These are phyloP conservation scores for Stachybotrys echinatus DNA, from an alignment of 2,329 filamentous ascomycete genomes.

Conservation along the genomic window DNA sequence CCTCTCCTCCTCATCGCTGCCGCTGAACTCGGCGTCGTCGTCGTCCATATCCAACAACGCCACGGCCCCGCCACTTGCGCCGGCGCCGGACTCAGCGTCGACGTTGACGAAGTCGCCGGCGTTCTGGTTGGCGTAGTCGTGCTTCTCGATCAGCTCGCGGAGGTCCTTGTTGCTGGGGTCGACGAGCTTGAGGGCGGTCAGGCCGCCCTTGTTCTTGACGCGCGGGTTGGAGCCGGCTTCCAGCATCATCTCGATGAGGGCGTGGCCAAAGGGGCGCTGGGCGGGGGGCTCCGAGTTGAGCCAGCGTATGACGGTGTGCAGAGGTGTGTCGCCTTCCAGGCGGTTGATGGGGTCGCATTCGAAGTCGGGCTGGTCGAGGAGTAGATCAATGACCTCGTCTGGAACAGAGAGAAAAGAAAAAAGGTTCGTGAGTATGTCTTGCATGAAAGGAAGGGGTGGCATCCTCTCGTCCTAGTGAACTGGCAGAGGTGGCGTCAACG, in stretches of 20 bases:
- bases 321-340: slow-evolving; percentile 68
- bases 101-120: slow-evolving; percentile 50
- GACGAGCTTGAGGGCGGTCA: slow-evolving; percentile 66
- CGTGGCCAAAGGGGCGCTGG: slow-evolving; percentile 59
- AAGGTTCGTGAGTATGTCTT: slow-evolving; percentile 76
- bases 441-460: too few species aligned
- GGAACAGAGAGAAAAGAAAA: slow-evolving; percentile 53
- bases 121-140: slow-evolving; percentile 61
- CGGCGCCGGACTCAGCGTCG: too few species aligned
- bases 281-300: slow-evolving; percentile 62
- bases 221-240: slow-evolving; percentile 65
- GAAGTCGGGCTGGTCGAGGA: slow-evolving; percentile 78
- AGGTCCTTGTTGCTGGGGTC: slow-evolving; percentile 65
- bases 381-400: slow-evolving; percentile 77
- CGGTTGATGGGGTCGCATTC: slow-evolving; percentile 77
- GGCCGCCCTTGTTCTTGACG: slow-evolving; percentile 63
- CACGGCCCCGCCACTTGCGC: slow-evolving; percentile 12
- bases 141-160: slow-evolving; percentile 59
- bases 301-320: slow-evolving; percentile 75
- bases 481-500: too few species aligned
- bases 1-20: slow-evolving; percentile 59
- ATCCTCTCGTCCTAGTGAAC: too few species aligned
- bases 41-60: slow-evolving; percentile 29
- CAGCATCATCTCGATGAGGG: slow-evolving; percentile 73
- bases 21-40: slow-evolving; percentile 57